phyloP scores from a whole-genome alignment of 1,284 basidiomycete genomes.

The Lentinula novae-zelandiae region DNA sequence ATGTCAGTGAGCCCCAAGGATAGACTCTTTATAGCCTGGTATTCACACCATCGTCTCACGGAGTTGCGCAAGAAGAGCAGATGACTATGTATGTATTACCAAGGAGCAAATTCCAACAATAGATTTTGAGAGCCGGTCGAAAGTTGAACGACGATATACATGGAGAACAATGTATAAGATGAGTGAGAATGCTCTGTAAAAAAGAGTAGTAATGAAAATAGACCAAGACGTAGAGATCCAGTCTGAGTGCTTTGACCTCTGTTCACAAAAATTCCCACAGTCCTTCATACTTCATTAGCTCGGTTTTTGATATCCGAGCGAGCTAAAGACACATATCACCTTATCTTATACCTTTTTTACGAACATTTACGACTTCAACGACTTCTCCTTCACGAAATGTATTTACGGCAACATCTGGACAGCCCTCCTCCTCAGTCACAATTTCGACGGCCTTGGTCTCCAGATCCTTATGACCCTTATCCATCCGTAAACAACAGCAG shows the following conservation, averaged over 20 bases:
- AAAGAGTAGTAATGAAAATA: too few relatives aligned
- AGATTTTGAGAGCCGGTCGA: neutral
- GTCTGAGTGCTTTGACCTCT: too few relatives aligned
- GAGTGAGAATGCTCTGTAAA: too few relatives aligned
- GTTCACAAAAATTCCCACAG: neutral
- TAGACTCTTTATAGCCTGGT: neutral
- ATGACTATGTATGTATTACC: neutral
- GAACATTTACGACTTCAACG: neutral
- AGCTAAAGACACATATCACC: neutral
- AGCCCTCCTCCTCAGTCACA: constrained; percentile 50
- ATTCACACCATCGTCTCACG: constrained; percentile 4
- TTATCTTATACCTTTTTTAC: neutral
- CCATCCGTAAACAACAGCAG: constrained; percentile 28
- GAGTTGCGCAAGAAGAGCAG: constrained; percentile 1
- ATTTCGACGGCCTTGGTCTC: constrained; percentile 59
- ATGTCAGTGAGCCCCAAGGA: neutral
- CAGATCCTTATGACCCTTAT: constrained; percentile 52
- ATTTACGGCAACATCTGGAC: constrained; percentile 38
- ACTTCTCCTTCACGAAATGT: constrained; percentile 23
- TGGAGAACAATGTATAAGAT: too few relatives aligned
- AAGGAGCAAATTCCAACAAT: too few relatives aligned
- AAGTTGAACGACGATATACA: neutral
- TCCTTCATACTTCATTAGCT: neutral
- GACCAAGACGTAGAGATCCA: too few relatives aligned
- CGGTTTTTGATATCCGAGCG: neutral